Percentiles rank a stretch among this genome's conserved stretches.
Evolutionary conservation across 2,329 filamentous ascomycete species (phyloP).

Genomic region (Hymenoscyphus occultus): DNA sequence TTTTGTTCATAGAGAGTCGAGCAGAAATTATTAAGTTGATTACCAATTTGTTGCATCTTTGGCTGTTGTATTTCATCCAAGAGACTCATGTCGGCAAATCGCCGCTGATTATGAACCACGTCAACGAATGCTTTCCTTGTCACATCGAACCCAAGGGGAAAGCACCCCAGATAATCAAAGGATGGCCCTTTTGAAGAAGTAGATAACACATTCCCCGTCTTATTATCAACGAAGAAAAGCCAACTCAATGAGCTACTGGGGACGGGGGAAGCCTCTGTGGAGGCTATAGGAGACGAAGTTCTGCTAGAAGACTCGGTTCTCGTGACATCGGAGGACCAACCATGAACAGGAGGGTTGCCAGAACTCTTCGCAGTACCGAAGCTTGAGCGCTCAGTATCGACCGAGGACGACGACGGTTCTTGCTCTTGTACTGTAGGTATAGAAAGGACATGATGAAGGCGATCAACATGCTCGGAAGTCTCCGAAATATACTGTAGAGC

Average conservation of each 20-base stretch:
- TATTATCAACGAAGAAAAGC: slow-evolving; percentile 21
- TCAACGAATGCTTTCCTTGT: slow-evolving; percentile 30
- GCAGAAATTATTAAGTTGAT: slow-evolving; percentile 17
- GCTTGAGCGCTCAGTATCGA: slow-evolving; percentile 8
- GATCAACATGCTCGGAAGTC: slow-evolving; percentile 3
- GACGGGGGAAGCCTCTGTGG: slow-evolving; percentile 13
- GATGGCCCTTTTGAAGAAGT: slow-evolving; percentile 22
- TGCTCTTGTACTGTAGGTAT: not conserved
- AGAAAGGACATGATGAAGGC: slow-evolving; percentile 9
- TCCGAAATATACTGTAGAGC: slow-evolving; percentile 4
- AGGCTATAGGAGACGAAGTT: slow-evolving; percentile 7
- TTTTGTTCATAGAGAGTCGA: slow-evolving; percentile 29
- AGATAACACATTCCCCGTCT: slow-evolving; percentile 16
- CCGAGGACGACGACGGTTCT: not conserved
- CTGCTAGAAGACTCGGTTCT: slow-evolving; percentile 2
- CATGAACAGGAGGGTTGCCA: not conserved
- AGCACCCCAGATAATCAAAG: slow-evolving; percentile 33
- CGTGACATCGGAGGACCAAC: slow-evolving; percentile 12
- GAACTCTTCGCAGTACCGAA: slow-evolving; percentile 1
- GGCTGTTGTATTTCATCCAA: slow-evolving; percentile 21
- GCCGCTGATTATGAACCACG: slow-evolving; percentile 27
- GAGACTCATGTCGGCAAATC: slow-evolving; percentile 29
- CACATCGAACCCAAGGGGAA: slow-evolving; percentile 33
- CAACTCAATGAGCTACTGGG: slow-evolving; percentile 17
- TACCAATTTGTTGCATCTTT: slow-evolving; percentile 31